phyloP scores from a whole-genome alignment of 306 rosid genomes.

The Betula pendula region DNA sequence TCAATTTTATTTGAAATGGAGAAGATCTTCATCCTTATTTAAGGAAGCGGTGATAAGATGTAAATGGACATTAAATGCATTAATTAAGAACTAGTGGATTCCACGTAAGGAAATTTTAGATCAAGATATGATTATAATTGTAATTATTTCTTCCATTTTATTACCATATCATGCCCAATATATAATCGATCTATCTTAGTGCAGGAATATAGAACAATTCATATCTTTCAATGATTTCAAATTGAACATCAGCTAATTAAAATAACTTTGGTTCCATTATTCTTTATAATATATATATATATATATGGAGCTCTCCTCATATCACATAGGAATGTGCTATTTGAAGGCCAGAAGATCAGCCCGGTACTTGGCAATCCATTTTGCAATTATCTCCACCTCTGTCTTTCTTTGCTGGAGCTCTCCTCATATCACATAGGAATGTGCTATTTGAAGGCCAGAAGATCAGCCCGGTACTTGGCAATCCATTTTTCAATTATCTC shows the following conservation, averaged over 20 bases:
- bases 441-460: conserved; percentile 14
- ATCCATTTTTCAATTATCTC: conserved; percentile 49
- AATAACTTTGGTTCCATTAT: not conserved
- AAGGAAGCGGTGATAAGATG: too few species aligned
- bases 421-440: not conserved
- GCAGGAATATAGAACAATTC: not conserved
- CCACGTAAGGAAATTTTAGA: conserved; percentile 24
- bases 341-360: conserved; percentile 31
- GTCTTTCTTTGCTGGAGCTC: conserved; percentile 41
- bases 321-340: not conserved
- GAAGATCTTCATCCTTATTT: too few species aligned
- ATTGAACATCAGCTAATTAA: not conserved
- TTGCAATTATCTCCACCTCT: conserved; percentile 37
- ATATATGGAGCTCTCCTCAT: not conserved
- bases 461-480: conserved; percentile 37
- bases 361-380: conserved; percentile 45
- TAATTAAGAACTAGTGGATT: conserved; percentile 26
- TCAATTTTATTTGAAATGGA: too few species aligned
- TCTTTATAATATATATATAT: not conserved
- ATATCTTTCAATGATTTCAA: not conserved
- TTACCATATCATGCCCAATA: not conserved
- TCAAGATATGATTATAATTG: not conserved
- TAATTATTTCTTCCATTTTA: not conserved
- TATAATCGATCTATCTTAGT: not conserved
- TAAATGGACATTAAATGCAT: conserved; percentile 7